Conservation (phyloP, 2,329 filamentous ascomycete genomes). For the Fusarium sp. region DNA sequence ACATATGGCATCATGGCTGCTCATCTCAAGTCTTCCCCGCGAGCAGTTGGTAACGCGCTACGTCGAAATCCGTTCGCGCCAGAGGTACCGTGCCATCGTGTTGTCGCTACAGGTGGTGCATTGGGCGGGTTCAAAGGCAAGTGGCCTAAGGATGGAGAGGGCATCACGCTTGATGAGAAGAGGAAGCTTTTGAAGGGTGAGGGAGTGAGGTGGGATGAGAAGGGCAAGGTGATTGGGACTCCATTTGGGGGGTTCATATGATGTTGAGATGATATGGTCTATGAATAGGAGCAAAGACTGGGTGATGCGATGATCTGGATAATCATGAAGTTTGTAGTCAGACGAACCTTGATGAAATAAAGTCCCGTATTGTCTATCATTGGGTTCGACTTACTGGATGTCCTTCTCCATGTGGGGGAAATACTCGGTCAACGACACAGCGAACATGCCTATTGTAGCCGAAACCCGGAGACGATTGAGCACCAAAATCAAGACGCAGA, state of each 20-base stretch:
- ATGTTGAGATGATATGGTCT: background rate
- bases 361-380: background rate
- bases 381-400: slow-evolving; percentile 10
- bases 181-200: slow-evolving; percentile 69
- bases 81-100: slow-evolving; percentile 82
- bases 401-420: slow-evolving; percentile 28
- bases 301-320: background rate
- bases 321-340: background rate
- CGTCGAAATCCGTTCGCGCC: slow-evolving; percentile 85
- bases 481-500: background rate
- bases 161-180: slow-evolving; percentile 73
- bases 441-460: slow-evolving; percentile 32
- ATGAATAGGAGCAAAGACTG: background rate
- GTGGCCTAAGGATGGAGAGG: slow-evolving; percentile 70
- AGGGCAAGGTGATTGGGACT: slow-evolving; percentile 69
- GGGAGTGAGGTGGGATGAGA: slow-evolving; percentile 71
- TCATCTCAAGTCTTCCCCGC: slow-evolving; percentile 75
- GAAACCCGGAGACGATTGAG: slow-evolving; percentile 33
- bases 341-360: background rate
- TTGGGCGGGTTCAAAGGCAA: slow-evolving; percentile 78
- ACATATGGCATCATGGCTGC: slow-evolving; percentile 80
- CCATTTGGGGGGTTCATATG: slow-evolving; percentile 52
- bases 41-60: slow-evolving; percentile 82
- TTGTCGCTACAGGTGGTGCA: slow-evolving; percentile 78
- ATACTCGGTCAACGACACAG: slow-evolving; percentile 25